Conservation (phyloP, 1,284 basidiomycete species). For the Heterobasidion parviporum region DNA sequence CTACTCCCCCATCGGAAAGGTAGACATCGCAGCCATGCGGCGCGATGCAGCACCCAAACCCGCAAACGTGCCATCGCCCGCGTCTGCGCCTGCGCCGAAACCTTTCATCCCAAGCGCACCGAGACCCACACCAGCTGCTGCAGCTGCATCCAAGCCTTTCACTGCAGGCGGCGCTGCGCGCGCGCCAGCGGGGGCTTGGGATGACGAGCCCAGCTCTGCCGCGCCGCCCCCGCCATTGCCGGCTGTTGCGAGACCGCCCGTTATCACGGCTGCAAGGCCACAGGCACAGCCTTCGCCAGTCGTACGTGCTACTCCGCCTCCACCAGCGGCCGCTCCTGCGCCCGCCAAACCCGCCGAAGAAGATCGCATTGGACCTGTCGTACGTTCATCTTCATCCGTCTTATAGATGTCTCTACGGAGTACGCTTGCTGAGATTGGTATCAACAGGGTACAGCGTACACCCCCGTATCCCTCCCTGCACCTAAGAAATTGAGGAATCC, state of each 20-base stretch:
- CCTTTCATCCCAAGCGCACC: conserved; percentile 38
- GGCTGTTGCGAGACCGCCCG: conserved; percentile 37
- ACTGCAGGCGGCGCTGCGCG: conserved; percentile 3
- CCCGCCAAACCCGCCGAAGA: conserved; percentile 67
- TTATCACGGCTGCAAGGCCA: conserved; percentile 18
- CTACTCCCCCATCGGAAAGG: conserved; percentile 64
- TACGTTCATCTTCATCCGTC: neutral
- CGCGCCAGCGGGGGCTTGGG: conserved; percentile 53
- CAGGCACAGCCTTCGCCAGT: neutral
- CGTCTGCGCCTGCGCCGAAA: conserved; percentile 25
- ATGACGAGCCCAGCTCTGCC: conserved; percentile 34
- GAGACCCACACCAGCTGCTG: conserved; percentile 21
- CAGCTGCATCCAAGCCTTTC: conserved; percentile 16
- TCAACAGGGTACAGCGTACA: conserved; percentile 66
- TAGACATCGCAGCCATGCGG: conserved; percentile 57
- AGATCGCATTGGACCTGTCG: conserved; percentile 72
- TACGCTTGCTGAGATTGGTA: neutral
- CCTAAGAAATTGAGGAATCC: conserved; percentile 85
- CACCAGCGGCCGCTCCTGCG: conserved; percentile 34
- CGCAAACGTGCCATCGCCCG: conserved; percentile 22
- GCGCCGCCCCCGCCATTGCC: conserved; percentile 34
- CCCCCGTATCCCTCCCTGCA: conserved; percentile 75
- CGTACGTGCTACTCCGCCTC: conserved; percentile 22
- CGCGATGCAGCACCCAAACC: conserved; percentile 24
- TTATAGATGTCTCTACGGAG: too few species aligned